Conservation (phyloP, 495 filamentous ascomycete species). For the Cercophora samala region DNA sequence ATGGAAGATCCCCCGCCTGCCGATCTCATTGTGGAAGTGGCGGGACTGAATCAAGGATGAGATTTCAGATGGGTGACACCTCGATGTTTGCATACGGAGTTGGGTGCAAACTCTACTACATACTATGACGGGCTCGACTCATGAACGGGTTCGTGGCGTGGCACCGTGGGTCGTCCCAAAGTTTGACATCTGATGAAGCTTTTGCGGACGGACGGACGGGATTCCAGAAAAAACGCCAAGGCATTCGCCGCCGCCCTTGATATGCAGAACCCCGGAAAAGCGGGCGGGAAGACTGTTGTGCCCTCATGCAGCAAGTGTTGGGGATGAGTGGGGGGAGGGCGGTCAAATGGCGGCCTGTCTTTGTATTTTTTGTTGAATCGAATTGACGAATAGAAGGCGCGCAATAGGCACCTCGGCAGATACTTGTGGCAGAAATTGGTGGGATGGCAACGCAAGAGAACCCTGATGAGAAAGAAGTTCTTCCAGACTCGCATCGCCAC, state of each 20-base stretch:
- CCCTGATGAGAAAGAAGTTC: not conserved
- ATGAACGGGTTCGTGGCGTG: not conserved
- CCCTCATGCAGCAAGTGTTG: slow-evolving; percentile 25
- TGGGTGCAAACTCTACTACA: not conserved
- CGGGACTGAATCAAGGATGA: not conserved
- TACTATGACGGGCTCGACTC: not conserved
- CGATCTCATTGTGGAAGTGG: not conserved
- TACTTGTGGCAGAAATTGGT: not conserved
- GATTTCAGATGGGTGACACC: too few species aligned
- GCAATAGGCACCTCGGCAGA: slow-evolving; percentile 18
- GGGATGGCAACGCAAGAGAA: slow-evolving; percentile 2
- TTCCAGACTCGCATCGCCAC: slow-evolving; percentile 1
- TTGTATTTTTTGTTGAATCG: slow-evolving; percentile 15
- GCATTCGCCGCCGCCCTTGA: slow-evolving; percentile 3
- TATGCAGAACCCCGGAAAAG: slow-evolving; percentile 17
- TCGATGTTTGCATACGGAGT: not conserved
- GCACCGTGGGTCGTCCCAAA: not conserved
- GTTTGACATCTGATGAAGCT: not conserved
- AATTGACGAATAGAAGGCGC: slow-evolving; percentile 17
- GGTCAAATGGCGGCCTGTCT: slow-evolving; percentile 9
- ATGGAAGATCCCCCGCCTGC: not conserved
- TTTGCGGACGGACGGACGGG: not conserved
- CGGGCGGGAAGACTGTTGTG: slow-evolving; percentile 15
- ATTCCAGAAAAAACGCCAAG: slow-evolving; percentile 14
- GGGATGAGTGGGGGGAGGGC: slow-evolving; percentile 22